These are phyloP conservation scores for Wickerhamiella alocasiicola DNA, from an alignment of 805 yeast species.

Conservation along the genomic window DNA sequence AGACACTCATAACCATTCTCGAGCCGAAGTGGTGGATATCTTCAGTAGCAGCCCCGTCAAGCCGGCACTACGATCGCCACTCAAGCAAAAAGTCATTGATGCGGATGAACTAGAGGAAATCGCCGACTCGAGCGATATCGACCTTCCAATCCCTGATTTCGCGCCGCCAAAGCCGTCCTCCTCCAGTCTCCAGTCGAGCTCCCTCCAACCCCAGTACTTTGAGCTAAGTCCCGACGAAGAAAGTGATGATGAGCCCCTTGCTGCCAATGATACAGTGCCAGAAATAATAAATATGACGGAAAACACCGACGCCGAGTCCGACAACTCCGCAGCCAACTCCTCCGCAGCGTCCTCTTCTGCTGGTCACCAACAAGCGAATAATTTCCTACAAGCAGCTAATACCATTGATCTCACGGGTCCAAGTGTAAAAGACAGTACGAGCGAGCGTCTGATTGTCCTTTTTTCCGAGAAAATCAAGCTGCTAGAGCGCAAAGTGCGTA, in stretches of 20 bases:
- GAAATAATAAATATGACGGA: background rate
- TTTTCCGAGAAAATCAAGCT: slow-evolving; percentile 21
- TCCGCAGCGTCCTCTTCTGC: too few relatives aligned
- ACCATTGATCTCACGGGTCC: background rate
- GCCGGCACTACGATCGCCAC: too few relatives aligned
- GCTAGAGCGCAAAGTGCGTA: slow-evolving; percentile 17
- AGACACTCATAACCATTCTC: too few relatives aligned
- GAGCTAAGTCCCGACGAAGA: background rate
- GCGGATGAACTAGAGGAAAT: too few relatives aligned
- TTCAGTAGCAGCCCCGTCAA: too few relatives aligned
- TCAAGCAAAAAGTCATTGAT: too few relatives aligned
- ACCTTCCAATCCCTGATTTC: background rate
- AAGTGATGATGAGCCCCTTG: background rate
- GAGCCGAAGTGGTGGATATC: too few relatives aligned
- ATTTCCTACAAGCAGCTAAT: background rate
- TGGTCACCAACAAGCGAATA: background rate
- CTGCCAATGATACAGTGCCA: background rate
- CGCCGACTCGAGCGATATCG: background rate
- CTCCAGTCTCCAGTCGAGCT: background rate
- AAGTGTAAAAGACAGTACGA: background rate
- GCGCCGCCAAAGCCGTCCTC: background rate
- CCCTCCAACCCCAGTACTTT: background rate
- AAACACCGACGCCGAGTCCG: background rate
- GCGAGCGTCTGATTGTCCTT: slow-evolving; percentile 8
- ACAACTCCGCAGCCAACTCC: background rate